Evolutionary conservation across 2,329 filamentous ascomycete genomes (phyloP).

Genomic region (Tolypocladium inflatum): DNA sequence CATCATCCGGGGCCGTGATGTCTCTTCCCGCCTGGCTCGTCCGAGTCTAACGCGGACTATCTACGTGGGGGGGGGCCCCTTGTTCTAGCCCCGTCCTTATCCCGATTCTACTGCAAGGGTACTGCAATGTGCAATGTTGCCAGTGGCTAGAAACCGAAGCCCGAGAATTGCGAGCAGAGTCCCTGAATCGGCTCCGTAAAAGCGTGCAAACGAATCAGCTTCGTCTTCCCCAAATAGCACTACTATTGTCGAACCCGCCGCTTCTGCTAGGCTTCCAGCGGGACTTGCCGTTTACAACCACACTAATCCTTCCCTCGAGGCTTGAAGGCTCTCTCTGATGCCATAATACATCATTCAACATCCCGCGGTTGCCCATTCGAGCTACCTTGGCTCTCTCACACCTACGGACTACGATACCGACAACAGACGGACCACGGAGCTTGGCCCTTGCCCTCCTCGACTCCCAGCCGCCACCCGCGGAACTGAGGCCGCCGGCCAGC

Average conservation of each 20-base stretch:
- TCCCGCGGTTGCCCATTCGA: neutral
- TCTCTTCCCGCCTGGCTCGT: neutral
- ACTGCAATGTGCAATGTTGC: neutral
- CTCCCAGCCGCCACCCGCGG: constrained; percentile 1
- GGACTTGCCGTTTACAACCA: neutral
- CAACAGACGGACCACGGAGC: neutral
- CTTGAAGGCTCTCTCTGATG: neutral
- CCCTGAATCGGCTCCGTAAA: neutral
- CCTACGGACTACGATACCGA: neutral
- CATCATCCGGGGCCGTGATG: constrained; percentile 1
- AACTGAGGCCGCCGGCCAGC: constrained; percentile 1
- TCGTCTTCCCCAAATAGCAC: neutral
- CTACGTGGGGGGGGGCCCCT: neutral
- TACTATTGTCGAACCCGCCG: neutral
- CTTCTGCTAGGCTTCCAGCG: neutral
- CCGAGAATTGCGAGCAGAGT: neutral
- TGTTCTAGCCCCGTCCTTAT: neutral
- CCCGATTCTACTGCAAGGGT: neutral
- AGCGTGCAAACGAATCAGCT: neutral
- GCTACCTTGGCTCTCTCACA: neutral
- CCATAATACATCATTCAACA: neutral
- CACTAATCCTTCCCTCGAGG: no score
- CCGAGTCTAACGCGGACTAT: constrained; percentile 1
- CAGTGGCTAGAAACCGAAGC: neutral
- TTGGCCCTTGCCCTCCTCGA: neutral